A percentile compares a stretch with the other conserved stretches of the same genome.
Evolutionary conservation across 306 rosid genomes (phyloP).

Genomic region (Vachellia collinsii): DNA sequence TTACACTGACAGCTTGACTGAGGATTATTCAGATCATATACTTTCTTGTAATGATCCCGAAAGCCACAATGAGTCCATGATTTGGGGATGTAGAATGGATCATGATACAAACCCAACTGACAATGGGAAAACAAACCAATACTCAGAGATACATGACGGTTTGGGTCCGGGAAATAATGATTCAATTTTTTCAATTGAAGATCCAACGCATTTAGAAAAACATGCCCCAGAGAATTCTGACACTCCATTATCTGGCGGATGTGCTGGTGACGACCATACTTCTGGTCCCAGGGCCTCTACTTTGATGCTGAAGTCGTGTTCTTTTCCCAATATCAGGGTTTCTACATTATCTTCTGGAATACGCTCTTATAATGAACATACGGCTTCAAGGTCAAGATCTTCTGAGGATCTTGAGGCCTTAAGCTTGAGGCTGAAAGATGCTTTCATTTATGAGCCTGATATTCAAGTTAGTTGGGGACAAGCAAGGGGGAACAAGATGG

Average conservation of each 20-base stretch:
- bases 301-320: constrained; percentile 58
- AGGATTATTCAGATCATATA: constrained; percentile 50
- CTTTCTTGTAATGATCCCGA: constrained; percentile 45
- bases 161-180: constrained; percentile 42
- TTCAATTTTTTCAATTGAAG: constrained; percentile 60
- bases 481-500: constrained; percentile 38
- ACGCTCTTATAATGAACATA: constrained; percentile 32
- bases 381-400: constrained; percentile 63
- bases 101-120: constrained; percentile 43
- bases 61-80: constrained; percentile 36
- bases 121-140: constrained; percentile 33
- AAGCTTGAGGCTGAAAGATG: constrained; percentile 48
- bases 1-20: constrained; percentile 39
- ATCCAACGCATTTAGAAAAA: constrained; percentile 51
- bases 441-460: constrained; percentile 42
- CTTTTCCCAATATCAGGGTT: constrained; percentile 60
- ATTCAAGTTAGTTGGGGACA: constrained; percentile 48
- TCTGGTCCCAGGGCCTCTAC: constrained; percentile 34
- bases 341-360: constrained; percentile 41
- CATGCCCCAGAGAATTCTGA: constrained; percentile 56
- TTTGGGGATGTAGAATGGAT: constrained; percentile 40
- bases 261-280: constrained; percentile 47
- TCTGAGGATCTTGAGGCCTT: constrained; percentile 59
- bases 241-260: constrained; percentile 50
- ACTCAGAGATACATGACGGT: constrained; percentile 39